Evolutionary conservation across 2,329 filamentous ascomycete species (phyloP).

Genomic region (Huntiella bhutanensis): DNA sequence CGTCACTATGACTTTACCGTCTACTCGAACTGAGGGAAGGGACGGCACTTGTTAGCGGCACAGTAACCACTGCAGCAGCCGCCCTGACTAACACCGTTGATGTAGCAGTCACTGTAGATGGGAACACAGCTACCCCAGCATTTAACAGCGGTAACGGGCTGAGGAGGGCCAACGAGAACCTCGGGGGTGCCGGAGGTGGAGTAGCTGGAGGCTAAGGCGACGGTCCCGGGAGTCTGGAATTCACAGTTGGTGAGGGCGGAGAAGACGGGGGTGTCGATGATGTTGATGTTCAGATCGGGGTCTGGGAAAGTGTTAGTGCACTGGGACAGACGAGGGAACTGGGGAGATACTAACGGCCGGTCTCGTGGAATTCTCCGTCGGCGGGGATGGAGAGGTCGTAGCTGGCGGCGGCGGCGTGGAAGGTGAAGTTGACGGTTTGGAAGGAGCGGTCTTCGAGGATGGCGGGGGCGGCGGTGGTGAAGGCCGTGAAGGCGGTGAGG

Average conservation of each 20-base stretch:
- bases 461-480: constrained; percentile 6
- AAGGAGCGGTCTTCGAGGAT: constrained; percentile 13
- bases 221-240: constrained; percentile 21
- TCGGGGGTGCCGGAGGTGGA: constrained; percentile 19
- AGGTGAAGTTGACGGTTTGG: constrained; percentile 24
- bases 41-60: constrained; percentile 23
- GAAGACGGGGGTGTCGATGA: constrained; percentile 26
- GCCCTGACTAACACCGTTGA: constrained; percentile 19
- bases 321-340: background rate
- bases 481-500: constrained; percentile 4
- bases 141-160: constrained; percentile 24
- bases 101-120: constrained; percentile 22
- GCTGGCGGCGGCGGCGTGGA: constrained; percentile 23
- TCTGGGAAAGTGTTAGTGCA: constrained; percentile 16
- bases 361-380: constrained; percentile 20
- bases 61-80: constrained; percentile 27
- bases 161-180: constrained; percentile 26
- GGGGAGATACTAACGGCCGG: constrained; percentile 21
- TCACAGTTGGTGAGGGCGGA: constrained; percentile 23
- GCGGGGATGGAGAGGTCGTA: constrained; percentile 25
- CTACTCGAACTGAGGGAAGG: constrained; percentile 14
- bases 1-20: too few species aligned
- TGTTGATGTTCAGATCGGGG: constrained; percentile 21
- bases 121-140: constrained; percentile 25
- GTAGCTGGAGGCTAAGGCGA: constrained; percentile 15